Percentiles rank a stretch among this genome's conserved stretches.
Conservation (phyloP, 352 stramenopile genomes). For the Pythium pectinolyticum region DNA sequence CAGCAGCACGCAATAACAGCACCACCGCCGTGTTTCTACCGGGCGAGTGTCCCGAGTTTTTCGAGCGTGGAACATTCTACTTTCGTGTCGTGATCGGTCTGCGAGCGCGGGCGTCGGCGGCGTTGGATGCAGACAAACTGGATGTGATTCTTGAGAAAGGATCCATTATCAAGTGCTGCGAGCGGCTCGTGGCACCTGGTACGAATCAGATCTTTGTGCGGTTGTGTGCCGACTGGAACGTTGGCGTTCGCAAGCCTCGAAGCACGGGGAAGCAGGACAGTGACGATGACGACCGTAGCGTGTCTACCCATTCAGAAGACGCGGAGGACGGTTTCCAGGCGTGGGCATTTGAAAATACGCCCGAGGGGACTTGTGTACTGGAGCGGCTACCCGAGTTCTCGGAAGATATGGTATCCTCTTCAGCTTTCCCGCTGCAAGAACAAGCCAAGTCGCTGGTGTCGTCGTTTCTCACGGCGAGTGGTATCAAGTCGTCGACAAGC, state of each 20-base stretch:
- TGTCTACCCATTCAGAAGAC: neutral
- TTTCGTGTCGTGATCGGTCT: constrained; percentile 36
- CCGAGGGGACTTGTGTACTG: constrained; percentile 31
- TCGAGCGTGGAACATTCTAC: constrained; percentile 40
- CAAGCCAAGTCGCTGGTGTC: constrained; percentile 72
- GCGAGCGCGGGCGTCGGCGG: constrained; percentile 30
- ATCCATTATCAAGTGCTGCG: constrained; percentile 39
- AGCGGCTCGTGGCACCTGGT: constrained; percentile 34
- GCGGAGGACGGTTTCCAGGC: constrained; percentile 22
- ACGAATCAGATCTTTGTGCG: constrained; percentile 46
- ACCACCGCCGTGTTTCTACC: constrained; percentile 33
- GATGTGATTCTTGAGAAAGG: constrained; percentile 39
- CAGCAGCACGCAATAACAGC: constrained; percentile 13
- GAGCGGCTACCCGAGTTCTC: constrained; percentile 58
- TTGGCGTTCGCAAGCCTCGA: constrained; percentile 14
- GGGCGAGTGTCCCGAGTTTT: constrained; percentile 43
- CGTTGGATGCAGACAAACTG: constrained; percentile 34
- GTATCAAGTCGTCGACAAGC: constrained; percentile 33
- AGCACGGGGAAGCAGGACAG: neutral
- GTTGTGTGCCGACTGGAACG: constrained; percentile 28
- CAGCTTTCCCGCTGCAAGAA: constrained; percentile 52
- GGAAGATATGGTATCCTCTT: constrained; percentile 27
- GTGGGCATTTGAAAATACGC: constrained; percentile 37
- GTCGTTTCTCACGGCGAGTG: constrained; percentile 53
- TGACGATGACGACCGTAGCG: neutral